phyloP scores from a whole-genome alignment of 2,329 filamentous ascomycete genomes.

The Ciborinia camelliae region DNA sequence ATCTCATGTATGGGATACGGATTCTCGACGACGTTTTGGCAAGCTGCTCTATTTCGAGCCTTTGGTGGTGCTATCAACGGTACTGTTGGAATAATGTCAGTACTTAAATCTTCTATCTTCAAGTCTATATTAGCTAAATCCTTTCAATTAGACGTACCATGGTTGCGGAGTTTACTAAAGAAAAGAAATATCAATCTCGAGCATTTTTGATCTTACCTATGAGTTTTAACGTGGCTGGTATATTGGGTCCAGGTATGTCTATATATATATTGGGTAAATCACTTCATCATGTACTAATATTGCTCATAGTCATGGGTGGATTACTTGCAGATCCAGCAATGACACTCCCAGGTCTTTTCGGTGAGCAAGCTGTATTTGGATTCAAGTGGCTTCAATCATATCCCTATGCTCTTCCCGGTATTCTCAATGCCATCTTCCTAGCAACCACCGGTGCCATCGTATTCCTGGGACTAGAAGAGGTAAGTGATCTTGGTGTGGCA shows the following conservation, averaged over 20 bases:
- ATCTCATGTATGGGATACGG: conserved; percentile 64
- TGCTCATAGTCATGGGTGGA: conserved; percentile 38
- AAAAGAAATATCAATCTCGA: conserved; percentile 56
- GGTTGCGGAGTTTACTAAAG: conserved; percentile 65
- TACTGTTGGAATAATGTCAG: conserved; percentile 67
- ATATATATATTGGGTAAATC: conserved; percentile 2
- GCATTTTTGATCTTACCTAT: conserved; percentile 49
- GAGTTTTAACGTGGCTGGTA: conserved; percentile 60
- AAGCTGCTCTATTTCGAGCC: conserved; percentile 73
- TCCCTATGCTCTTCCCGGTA: conserved; percentile 44
- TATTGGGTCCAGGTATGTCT: conserved; percentile 53
- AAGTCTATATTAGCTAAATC: neutral
- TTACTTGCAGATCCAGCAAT: conserved; percentile 43
- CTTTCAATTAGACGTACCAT: conserved; percentile 56
- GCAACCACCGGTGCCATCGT: conserved; percentile 34
- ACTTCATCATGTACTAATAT: conserved; percentile 15
- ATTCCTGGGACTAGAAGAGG: conserved; percentile 37
- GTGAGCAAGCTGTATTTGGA: conserved; percentile 39
- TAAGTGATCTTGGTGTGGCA: conserved; percentile 6
- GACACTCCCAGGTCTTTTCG: conserved; percentile 35
- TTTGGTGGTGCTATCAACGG: conserved; percentile 73
- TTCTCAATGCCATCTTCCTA: conserved; percentile 39
- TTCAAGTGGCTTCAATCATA: conserved; percentile 39
- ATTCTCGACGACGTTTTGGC: conserved; percentile 58
- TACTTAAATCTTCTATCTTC: conserved; percentile 40